A percentile compares a stretch with the other conserved stretches of the same genome.
These are phyloP conservation scores for Nigrospora sphaerica DNA, from an alignment of 2,329 filamentous ascomycete species.

Conservation along the genomic window DNA sequence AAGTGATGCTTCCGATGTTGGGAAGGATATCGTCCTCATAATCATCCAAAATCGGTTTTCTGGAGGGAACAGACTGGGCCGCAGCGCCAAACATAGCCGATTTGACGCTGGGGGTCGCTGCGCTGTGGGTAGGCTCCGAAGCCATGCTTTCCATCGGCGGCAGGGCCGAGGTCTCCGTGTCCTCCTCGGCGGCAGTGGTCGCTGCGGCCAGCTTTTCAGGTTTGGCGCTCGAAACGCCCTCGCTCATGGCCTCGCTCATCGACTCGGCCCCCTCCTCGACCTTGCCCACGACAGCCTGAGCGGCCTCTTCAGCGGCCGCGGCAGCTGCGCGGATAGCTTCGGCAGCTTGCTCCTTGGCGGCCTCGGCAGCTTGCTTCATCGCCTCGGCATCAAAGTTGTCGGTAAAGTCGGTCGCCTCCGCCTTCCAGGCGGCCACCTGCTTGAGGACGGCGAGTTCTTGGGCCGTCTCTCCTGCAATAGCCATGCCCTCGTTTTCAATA, in stretches of 20 bases:
- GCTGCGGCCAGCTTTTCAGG: conserved; percentile 9
- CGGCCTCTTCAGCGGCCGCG: conserved; percentile 13
- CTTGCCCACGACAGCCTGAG: conserved; percentile 9
- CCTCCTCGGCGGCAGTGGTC: conserved; percentile 10
- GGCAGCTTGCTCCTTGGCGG: conserved; percentile 24
- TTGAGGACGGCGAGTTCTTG: conserved; percentile 75
- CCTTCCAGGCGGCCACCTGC: conserved; percentile 79
- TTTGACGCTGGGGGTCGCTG: conserved; percentile 28
- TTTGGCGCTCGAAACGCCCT: conserved; percentile 21
- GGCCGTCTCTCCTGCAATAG: conserved; percentile 68
- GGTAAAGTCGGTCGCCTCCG: conserved; percentile 63
- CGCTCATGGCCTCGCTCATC: conserved; percentile 11
- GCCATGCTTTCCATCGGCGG: conserved; percentile 13
- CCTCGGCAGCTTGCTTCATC: conserved; percentile 1
- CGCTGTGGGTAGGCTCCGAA: conserved; percentile 12
- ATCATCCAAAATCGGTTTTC: conserved; percentile 33
- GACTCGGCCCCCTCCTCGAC: conserved; percentile 3
- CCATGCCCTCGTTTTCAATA: conserved; percentile 75
- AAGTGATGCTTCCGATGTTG: conserved; percentile 28
- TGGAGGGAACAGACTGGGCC: conserved; percentile 40
- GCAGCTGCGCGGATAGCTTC: conserved; percentile 14
- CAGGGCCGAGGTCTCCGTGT: conserved; percentile 13
- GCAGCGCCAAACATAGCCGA: conserved; percentile 42
- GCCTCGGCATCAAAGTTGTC: conserved; percentile 62
- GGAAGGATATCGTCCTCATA: conserved; percentile 35